Percentiles rank a stretch among this genome's conserved stretches.
Conservation (phyloP, 495 filamentous ascomycete species). For the Tuber magnatum region DNA sequence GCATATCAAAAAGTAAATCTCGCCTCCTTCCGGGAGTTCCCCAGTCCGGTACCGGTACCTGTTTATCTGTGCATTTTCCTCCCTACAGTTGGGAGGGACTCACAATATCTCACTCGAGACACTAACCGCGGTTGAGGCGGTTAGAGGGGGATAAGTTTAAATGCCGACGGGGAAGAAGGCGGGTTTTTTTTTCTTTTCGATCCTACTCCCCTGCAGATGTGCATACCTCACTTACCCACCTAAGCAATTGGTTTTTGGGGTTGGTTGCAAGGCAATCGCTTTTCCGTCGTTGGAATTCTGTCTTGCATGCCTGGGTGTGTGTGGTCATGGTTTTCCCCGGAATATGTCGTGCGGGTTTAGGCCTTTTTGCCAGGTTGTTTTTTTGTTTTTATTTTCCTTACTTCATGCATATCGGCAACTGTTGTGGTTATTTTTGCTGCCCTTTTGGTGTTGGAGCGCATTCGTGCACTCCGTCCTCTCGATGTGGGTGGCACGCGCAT, state of each 20-base stretch:
- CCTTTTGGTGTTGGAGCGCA: not conserved
- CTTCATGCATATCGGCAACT: not conserved
- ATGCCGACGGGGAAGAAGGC: not conserved
- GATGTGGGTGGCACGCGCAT: not conserved
- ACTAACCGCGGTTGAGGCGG: not conserved
- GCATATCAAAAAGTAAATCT: constrained; percentile 2
- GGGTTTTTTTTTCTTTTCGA: not conserved
- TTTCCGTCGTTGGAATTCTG: not conserved
- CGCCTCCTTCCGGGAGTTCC: not conserved
- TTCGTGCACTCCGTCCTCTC: not conserved
- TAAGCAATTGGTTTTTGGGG: not conserved
- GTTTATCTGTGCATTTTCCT: not conserved
- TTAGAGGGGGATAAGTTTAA: not conserved
- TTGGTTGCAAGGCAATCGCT: not conserved
- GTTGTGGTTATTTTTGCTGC: not conserved
- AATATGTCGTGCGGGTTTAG: not conserved
- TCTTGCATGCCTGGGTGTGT: not conserved
- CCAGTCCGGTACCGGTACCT: not conserved
- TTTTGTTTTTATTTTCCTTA: not conserved
- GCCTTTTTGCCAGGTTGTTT: not conserved
- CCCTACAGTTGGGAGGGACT: not conserved
- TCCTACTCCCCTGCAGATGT: not conserved
- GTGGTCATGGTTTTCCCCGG: not conserved
- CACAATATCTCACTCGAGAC: not conserved
- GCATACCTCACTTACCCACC: not conserved